These are phyloP conservation scores for Pseudopithomyces chartarum DNA, from an alignment of 2,329 filamentous ascomycete species.

Conservation along the genomic window DNA sequence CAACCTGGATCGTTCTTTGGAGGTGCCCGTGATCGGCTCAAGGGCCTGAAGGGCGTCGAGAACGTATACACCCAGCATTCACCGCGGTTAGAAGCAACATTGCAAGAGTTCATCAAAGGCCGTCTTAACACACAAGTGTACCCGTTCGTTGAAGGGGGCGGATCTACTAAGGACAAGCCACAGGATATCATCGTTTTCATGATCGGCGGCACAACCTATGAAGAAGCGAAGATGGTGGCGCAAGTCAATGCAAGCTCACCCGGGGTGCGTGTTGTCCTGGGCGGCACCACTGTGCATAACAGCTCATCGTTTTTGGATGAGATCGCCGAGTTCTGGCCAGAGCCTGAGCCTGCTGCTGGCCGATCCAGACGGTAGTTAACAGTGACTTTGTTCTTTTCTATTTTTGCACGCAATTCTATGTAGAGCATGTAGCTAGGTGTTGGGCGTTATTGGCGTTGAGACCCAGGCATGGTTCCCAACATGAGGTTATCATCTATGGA, in stretches of 20 bases:
- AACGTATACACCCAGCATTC: slow-evolving; percentile 99
- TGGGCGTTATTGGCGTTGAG: neutral
- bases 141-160: slow-evolving; percentile 89
- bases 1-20: slow-evolving; percentile 88
- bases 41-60: slow-evolving; percentile 94
- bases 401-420: neutral
- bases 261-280: slow-evolving; percentile 85
- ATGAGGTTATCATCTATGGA: neutral
- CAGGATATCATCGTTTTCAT: slow-evolving; percentile 97
- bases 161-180: slow-evolving; percentile 88
- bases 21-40: slow-evolving; percentile 83
- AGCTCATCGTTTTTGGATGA: slow-evolving; percentile 76
- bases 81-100: slow-evolving; percentile 80
- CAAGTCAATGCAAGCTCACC: slow-evolving; percentile 90
- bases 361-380: neutral
- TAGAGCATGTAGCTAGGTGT: neutral
- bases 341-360: neutral
- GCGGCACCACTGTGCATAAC: slow-evolving; percentile 87
- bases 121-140: slow-evolving; percentile 84
- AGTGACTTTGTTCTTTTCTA: neutral
- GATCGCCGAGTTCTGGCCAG: slow-evolving; percentile 6
- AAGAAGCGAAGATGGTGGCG: slow-evolving; percentile 96
- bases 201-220: slow-evolving; percentile 90
- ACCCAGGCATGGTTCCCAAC: neutral
- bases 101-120: slow-evolving; percentile 94